Evolutionary conservation across 768 basidiomycete species (phyloP).

Genomic region (Tephrocybe sp.): DNA sequence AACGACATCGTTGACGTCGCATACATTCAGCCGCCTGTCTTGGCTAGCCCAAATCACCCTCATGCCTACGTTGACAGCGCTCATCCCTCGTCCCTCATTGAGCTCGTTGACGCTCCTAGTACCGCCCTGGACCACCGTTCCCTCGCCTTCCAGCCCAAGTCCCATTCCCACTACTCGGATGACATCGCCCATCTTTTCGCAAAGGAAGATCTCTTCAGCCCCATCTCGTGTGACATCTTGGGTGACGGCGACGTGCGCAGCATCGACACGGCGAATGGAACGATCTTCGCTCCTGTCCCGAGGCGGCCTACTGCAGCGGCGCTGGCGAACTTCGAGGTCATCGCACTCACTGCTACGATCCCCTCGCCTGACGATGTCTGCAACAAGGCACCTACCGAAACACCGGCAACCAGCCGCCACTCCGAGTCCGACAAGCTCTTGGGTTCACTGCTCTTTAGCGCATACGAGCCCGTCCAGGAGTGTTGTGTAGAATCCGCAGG

Average conservation of each 20-base stretch:
- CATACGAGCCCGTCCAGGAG: not conserved
- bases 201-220: constrained; percentile 2
- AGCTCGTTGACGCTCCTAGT: no score
- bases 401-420: not conserved
- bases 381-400: not conserved
- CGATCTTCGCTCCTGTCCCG: constrained; percentile 9
- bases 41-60: not conserved
- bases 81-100: no score
- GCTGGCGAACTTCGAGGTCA: constrained; percentile 2
- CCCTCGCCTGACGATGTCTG: not conserved
- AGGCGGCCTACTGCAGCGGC: not conserved
- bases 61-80: not conserved
- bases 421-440: not conserved
- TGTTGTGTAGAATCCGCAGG: not conserved
- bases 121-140: not conserved
- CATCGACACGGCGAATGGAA: not conserved
- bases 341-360: not conserved
- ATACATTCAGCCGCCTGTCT: not conserved
- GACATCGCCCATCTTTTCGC: not conserved
- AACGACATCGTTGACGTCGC: not conserved
- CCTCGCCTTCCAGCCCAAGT: not conserved
- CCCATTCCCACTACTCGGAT: not conserved
- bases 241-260: not conserved
- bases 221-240: not conserved
- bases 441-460: not conserved